Percentiles rank a stretch among this genome's conserved stretches.
phyloP scores from a whole-genome alignment of 2,329 filamentous ascomycete genomes.

The Fusarium tupiense region DNA sequence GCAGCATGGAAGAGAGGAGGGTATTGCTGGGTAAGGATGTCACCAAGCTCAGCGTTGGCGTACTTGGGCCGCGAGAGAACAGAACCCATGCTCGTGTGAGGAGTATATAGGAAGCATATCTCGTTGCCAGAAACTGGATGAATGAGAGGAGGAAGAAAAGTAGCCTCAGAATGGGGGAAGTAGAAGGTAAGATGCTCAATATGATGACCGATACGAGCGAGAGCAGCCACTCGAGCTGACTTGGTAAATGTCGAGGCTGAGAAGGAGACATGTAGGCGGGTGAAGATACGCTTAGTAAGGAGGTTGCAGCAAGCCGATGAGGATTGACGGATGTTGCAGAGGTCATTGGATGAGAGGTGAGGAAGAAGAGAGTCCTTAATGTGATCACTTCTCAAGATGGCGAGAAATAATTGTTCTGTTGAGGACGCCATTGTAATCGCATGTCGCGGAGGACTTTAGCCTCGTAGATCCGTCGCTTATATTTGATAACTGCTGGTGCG shows the following conservation, averaged over 20 bases:
- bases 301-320: conserved; percentile 77
- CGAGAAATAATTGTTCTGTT: conserved; percentile 60
- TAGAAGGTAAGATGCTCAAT: conserved; percentile 82
- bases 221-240: conserved; percentile 75
- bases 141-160: conserved; percentile 85
- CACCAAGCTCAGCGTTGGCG: conserved; percentile 79
- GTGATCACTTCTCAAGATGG: conserved; percentile 63
- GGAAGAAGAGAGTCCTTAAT: conserved; percentile 63
- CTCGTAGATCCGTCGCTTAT: conserved; percentile 1
- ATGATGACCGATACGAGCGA: conserved; percentile 81
- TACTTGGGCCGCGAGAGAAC: conserved; percentile 77
- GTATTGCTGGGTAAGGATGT: conserved; percentile 86
- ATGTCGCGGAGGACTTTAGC: conserved; percentile 51
- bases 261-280: conserved; percentile 75
- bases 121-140: conserved; percentile 81
- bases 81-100: conserved; percentile 73
- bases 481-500: conserved; percentile 3
- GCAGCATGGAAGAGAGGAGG: conserved; percentile 89
- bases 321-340: conserved; percentile 70
- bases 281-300: conserved; percentile 75
- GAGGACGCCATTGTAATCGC: conserved; percentile 62
- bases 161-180: conserved; percentile 79
- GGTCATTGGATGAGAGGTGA: conserved; percentile 59
- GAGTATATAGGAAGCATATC: conserved; percentile 83
- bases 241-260: conserved; percentile 79